Percentiles rank a stretch among this genome's conserved stretches.
Conservation (phyloP, 306 rosid genomes). For the Purshia tridentata region DNA sequence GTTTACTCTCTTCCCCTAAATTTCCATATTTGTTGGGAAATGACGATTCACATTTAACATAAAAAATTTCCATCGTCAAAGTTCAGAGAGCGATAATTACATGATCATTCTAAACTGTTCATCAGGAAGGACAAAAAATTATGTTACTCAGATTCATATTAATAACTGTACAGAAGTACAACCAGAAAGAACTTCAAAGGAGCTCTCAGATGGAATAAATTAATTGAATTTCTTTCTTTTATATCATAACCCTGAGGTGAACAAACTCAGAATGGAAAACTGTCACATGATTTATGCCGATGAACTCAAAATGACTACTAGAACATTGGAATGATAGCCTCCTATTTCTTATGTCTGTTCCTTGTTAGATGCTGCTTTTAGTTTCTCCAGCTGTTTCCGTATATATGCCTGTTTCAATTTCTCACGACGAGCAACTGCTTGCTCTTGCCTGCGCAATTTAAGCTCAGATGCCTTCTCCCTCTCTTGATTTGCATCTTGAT, state of each 20-base stretch:
- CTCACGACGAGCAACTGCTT: constrained; percentile 65
- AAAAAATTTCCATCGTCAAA: too few relatives aligned
- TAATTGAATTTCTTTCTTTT: not conserved
- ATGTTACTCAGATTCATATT: not conserved
- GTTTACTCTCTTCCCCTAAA: too few relatives aligned
- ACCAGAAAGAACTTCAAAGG: not conserved
- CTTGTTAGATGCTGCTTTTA: constrained; percentile 57
- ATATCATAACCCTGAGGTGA: not conserved
- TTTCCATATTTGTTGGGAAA: too few relatives aligned
- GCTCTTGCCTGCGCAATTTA: constrained; percentile 72
- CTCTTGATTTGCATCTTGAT: constrained; percentile 80
- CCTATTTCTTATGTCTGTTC: constrained; percentile 22
- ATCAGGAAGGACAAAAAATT: too few relatives aligned
- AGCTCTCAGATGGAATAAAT: not conserved
- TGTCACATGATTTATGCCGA: not conserved
- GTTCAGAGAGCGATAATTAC: too few relatives aligned
- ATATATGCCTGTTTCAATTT: constrained; percentile 81
- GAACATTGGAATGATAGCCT: not conserved
- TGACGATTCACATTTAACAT: too few relatives aligned
- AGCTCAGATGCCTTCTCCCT: constrained; percentile 80
- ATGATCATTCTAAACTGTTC: too few relatives aligned
- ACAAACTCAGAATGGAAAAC: not conserved
- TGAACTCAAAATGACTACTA: not conserved
- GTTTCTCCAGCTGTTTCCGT: constrained; percentile 73
- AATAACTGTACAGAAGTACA: not conserved